Percentiles rank a stretch among this genome's conserved stretches.
Evolutionary conservation across 768 basidiomycete genomes (phyloP).

Genomic region (Exidia glandulosa): DNA sequence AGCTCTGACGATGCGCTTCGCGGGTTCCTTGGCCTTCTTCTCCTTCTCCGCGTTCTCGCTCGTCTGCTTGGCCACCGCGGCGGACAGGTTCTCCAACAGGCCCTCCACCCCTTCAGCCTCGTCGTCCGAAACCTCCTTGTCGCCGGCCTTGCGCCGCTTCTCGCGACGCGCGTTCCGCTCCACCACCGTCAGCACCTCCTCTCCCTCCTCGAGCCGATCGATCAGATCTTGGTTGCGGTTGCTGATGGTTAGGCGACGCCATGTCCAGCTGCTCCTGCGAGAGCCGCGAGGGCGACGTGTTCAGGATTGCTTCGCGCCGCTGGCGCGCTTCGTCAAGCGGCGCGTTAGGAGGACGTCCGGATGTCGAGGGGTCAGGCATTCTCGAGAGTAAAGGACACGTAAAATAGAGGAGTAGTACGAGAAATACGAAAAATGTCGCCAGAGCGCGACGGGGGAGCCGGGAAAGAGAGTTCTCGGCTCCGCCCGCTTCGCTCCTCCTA

Average conservation of each 20-base stretch:
- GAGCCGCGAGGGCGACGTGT: too few species aligned
- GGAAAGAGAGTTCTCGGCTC: not conserved
- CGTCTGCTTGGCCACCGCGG: not conserved
- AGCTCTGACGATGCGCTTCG: not conserved
- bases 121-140: not conserved
- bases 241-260: too few species aligned
- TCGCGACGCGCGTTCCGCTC: not conserved
- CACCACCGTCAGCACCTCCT: not conserved
- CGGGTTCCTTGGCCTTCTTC: not conserved
- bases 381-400: too few species aligned
- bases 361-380: too few species aligned
- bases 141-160: not conserved
- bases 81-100: not conserved
- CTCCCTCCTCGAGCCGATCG: not conserved
- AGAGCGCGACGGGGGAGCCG: not conserved
- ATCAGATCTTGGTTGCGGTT: not conserved
- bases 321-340: too few species aligned
- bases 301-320: too few species aligned
- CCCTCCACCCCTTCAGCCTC: not conserved
- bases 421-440: not conserved
- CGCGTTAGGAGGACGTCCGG: too few species aligned
- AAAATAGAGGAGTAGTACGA: not conserved
- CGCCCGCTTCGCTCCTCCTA: not conserved
- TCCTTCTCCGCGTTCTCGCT: too few species aligned
- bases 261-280: too few species aligned